Conservation (phyloP, 208 protist genomes). For the Jaenimonas drosophilae region DNA sequence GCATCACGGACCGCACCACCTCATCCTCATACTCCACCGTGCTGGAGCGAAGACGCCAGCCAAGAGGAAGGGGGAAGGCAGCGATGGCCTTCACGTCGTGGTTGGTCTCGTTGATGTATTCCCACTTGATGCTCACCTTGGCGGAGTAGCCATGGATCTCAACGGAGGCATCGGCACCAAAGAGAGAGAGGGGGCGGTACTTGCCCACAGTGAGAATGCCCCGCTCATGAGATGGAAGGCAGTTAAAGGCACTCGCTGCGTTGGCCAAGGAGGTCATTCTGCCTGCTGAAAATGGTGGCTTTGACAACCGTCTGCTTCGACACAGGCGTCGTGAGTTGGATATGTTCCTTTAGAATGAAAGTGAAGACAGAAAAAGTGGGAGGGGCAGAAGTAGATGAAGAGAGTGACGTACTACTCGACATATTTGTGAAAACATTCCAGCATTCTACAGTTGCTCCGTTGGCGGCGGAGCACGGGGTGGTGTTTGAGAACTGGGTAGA, state of each 20-base stretch:
- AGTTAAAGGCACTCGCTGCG: constrained; percentile 41
- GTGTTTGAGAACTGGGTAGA: no score
- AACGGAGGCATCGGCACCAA: constrained; percentile 32
- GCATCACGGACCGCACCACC: constrained; percentile 6
- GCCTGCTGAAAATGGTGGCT: no score
- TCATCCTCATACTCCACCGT: constrained; percentile 25
- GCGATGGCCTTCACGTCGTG: constrained; percentile 45
- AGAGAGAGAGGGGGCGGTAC: constrained; percentile 50
- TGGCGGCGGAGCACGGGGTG: no score
- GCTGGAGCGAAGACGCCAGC: constrained; percentile 38
- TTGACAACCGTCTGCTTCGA: no score
- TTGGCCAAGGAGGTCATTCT: no score
- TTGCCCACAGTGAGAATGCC: constrained; percentile 35
- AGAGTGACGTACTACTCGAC: no score
- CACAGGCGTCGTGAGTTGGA: no score
- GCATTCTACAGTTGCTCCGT: no score
- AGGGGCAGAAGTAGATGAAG: no score
- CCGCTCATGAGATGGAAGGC: constrained; percentile 19
- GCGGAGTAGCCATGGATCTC: constrained; percentile 34
- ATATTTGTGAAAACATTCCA: no score
- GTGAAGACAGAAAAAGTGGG: no score
- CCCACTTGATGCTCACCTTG: constrained; percentile 37
- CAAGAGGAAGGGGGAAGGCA: constrained; percentile 38
- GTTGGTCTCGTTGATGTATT: constrained; percentile 59
- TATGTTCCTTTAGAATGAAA: no score